These are phyloP conservation scores for Fusarium sp. DNA, from an alignment of 2,329 filamentous ascomycete genomes.

Conservation along the genomic window DNA sequence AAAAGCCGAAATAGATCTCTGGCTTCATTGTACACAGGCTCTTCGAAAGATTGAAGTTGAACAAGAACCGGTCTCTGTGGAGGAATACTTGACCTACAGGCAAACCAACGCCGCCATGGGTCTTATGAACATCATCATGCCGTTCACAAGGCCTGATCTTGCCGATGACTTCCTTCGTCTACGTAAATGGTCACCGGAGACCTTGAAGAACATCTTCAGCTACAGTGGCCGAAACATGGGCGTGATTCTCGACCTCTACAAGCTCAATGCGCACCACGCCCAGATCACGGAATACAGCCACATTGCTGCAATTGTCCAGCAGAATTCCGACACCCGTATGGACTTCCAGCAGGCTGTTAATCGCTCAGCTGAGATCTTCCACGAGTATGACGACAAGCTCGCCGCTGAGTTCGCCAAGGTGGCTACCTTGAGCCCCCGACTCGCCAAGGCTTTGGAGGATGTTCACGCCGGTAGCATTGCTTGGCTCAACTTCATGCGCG, in stretches of 20 bases:
- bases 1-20: neutral
- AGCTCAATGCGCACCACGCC: neutral
- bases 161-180: neutral
- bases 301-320: neutral
- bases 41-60: neutral
- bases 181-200: neutral
- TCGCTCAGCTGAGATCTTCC: neutral
- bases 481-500: neutral
- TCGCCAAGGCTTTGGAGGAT: neutral
- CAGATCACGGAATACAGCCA: neutral
- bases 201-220: neutral
- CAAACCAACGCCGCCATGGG: neutral
- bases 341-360: neutral
- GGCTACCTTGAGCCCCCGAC: neutral
- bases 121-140: neutral
- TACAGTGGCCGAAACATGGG: neutral
- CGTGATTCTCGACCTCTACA: neutral
- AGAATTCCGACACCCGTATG: neutral
- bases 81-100: neutral
- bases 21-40: neutral
- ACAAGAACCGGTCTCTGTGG: neutral
- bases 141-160: neutral
- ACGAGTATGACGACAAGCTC: neutral
- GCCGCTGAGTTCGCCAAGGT: neutral
- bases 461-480: neutral